A percentile compares a stretch with the other conserved stretches of the same genome.
Conservation (phyloP, 1,284 basidiomycete species). For the Malassezia psittaci region DNA sequence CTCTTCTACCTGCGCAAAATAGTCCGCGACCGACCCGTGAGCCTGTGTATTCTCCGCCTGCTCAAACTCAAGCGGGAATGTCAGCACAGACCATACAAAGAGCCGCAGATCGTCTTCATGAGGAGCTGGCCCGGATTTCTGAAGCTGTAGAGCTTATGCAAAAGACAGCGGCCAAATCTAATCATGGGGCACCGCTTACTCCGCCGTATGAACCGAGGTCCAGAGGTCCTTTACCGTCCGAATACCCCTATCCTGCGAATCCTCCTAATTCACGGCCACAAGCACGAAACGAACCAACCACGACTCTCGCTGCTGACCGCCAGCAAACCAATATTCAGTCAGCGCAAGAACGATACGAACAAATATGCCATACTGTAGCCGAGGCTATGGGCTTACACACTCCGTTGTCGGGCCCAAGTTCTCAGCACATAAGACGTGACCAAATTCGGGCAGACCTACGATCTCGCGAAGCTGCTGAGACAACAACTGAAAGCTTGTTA, state of each 20-base stretch:
- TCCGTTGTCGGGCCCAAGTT: background rate
- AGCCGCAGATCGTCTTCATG: constrained; percentile 2
- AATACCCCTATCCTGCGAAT: background rate
- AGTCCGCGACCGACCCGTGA: background rate
- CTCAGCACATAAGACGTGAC: background rate
- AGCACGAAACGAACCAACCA: background rate
- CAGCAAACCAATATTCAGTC: background rate
- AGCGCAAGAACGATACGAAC: constrained; percentile 16
- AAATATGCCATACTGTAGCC: constrained; percentile 14
- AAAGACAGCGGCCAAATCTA: background rate
- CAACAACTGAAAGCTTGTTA: constrained; percentile 4
- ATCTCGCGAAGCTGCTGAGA: constrained; percentile 13
- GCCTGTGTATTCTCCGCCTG: background rate
- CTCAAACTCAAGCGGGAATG: background rate
- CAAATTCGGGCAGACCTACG: constrained; percentile 4
- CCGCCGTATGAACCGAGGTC: background rate
- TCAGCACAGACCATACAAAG: background rate
- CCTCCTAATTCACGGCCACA: background rate
- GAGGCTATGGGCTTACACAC: constrained; percentile 9
- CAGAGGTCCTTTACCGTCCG: background rate
- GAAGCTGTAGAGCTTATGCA: background rate
- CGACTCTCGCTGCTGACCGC: background rate
- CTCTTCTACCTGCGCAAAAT: background rate
- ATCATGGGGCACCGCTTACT: background rate
- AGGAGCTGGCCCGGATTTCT: constrained; percentile 12